Percentiles rank a stretch among this genome's conserved stretches.
These are phyloP conservation scores for Fusarium sp. DNA, from an alignment of 2,329 filamentous ascomycete genomes.

Conservation along the genomic window DNA sequence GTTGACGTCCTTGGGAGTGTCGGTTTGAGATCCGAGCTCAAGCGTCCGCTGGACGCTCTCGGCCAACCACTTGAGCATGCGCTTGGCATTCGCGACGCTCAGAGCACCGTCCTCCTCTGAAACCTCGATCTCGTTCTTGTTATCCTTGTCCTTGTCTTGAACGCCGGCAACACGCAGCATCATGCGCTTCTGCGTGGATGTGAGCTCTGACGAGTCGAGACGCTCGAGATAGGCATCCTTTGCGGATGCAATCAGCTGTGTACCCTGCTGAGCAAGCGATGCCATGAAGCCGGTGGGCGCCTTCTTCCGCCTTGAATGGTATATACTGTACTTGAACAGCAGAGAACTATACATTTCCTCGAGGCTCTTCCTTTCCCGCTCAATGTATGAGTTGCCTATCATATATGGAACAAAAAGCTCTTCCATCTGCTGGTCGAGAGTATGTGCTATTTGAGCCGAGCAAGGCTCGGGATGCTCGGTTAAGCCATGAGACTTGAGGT, in stretches of 20 bases:
- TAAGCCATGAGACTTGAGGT: conserved; percentile 91
- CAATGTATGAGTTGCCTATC: conserved; percentile 75
- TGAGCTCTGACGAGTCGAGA: conserved; percentile 88
- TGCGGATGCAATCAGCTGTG: conserved; percentile 86
- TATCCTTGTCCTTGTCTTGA: conserved; percentile 76
- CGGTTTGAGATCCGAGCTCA: conserved; percentile 86
- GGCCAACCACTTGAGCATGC: conserved; percentile 97
- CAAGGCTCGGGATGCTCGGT: conserved; percentile 95
- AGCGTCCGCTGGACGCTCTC: conserved; percentile 92
- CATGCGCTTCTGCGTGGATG: conserved; percentile 87
- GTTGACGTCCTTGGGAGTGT: conserved; percentile 94
- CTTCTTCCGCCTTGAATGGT: conserved; percentile 89
- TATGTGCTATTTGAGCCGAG: conserved; percentile 84
- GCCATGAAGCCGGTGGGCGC: conserved; percentile 92
- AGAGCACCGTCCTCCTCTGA: conserved; percentile 88
- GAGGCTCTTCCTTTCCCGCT: conserved; percentile 74
- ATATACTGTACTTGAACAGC: conserved; percentile 96
- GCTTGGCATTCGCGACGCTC: conserved; percentile 87
- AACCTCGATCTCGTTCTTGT: conserved; percentile 89
- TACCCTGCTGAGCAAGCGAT: conserved; percentile 88
- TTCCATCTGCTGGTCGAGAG: conserved; percentile 77
- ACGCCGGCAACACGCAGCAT: conserved; percentile 90
- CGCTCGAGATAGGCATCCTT: conserved; percentile 92
- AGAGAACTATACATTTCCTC: conserved; percentile 90
- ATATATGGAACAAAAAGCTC: conserved; percentile 80